Conservation (phyloP, 108 stramenopile species). For the Pseudonitzschia multistriata region DNA sequence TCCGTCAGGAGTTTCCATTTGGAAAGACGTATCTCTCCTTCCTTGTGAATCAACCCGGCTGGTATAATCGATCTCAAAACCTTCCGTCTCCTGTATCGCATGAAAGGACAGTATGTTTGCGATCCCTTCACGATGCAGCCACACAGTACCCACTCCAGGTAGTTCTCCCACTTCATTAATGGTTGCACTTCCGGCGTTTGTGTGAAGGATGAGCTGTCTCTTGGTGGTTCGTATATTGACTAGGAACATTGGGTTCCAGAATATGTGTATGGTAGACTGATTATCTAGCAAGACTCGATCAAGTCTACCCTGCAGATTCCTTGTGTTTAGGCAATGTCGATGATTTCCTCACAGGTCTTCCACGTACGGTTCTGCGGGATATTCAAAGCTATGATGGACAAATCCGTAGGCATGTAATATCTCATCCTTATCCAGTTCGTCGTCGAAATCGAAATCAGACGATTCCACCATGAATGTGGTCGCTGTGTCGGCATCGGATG, state of each 20-base stretch:
- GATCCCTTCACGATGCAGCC: background rate
- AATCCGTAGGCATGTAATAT: background rate
- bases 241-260: background rate
- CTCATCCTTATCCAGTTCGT: background rate
- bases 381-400: background rate
- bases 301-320: too few species aligned
- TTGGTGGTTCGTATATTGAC: background rate
- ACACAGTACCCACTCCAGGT: background rate
- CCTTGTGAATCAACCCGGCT: background rate
- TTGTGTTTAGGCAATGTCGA: slow-evolving; percentile 6
- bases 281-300: background rate
- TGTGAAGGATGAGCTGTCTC: background rate
- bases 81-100: background rate
- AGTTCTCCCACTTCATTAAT: background rate
- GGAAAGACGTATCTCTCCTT: background rate
- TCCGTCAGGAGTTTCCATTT: background rate
- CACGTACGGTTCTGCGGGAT: background rate
- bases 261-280: background rate
- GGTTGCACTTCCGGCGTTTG: background rate
- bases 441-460: too few species aligned
- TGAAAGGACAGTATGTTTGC: background rate
- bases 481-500: too few species aligned
- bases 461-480: too few species aligned
- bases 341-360: background rate
- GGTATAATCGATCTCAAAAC: background rate